Percentiles rank a stretch among this genome's conserved stretches.
Evolutionary conservation across 768 basidiomycete genomes (phyloP).

Genomic region (Candolleomyces aberdarensis): DNA sequence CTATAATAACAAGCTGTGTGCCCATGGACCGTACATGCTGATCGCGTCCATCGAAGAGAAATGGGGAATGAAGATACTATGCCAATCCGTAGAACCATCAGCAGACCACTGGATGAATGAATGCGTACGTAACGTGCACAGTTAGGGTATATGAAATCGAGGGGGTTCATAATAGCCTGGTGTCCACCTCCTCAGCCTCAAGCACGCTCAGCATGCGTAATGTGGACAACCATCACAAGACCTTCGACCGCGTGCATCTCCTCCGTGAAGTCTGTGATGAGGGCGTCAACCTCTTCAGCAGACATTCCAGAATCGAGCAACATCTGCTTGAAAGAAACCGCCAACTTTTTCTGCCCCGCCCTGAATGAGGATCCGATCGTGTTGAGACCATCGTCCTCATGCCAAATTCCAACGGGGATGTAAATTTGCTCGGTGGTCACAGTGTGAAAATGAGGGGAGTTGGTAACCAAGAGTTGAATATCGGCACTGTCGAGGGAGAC

Average conservation of each 20-base stretch:
- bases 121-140: too few species aligned
- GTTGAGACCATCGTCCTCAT: conserved; percentile 26
- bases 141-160: too few species aligned
- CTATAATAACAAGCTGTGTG: too few species aligned
- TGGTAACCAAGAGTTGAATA: conserved; percentile 35
- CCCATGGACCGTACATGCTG: too few species aligned
- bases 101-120: too few species aligned
- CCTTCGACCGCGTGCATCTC: conserved; percentile 49
- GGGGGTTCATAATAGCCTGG: too few species aligned
- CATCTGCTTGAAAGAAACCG: conserved; percentile 47
- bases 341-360: conserved; percentile 36
- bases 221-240: conserved; percentile 45
- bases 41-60: too few species aligned
- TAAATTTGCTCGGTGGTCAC: conserved; percentile 29
- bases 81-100: too few species aligned
- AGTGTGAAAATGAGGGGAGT: conserved; percentile 38
- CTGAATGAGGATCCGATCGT: conserved; percentile 42
- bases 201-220: conserved; percentile 39
- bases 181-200: too few species aligned
- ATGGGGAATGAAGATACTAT: too few species aligned
- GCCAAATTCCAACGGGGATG: conserved; percentile 62
- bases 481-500: conserved; percentile 34
- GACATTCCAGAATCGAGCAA: conserved; percentile 36
- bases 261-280: conserved; percentile 39
- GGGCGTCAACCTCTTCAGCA: conserved; percentile 31